Conservation (phyloP, 106 monocot genomes). For the Ottelia alismoides region DNA sequence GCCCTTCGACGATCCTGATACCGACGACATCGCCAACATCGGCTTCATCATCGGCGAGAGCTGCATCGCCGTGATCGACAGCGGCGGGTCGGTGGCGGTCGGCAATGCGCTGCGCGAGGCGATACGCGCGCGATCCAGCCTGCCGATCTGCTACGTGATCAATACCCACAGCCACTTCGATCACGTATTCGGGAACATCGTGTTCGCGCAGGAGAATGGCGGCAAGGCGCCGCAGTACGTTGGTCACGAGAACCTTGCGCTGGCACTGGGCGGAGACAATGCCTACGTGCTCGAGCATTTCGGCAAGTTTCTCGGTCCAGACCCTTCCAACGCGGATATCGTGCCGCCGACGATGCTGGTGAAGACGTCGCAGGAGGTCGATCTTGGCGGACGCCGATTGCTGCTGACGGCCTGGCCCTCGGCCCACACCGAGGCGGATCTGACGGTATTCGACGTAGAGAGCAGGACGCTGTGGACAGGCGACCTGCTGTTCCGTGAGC, state of each 20-base stretch:
- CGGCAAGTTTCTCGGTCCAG: neutral
- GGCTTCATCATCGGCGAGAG: neutral
- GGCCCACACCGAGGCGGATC: neutral
- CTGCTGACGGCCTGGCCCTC: neutral
- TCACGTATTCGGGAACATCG: neutral
- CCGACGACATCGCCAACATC: neutral
- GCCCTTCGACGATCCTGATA: neutral
- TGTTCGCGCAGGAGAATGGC: neutral
- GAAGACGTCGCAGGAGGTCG: neutral
- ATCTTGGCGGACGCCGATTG: neutral
- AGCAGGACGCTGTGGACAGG: neutral
- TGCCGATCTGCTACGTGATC: neutral
- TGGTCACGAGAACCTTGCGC: neutral
- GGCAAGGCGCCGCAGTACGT: neutral
- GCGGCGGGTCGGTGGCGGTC: neutral
- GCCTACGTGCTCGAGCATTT: neutral
- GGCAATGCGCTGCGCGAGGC: neutral
- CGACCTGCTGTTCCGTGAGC: neutral
- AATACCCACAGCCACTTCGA: neutral
- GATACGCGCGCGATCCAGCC: neutral
- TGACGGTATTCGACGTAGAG: neutral
- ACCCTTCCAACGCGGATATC: neutral
- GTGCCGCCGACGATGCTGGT: neutral
- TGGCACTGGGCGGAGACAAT: neutral
- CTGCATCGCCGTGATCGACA: neutral